A percentile compares a stretch with the other conserved stretches of the same genome.
These are phyloP conservation scores for Beauveria scarabaeidicola DNA, from an alignment of 2,329 filamentous ascomycete genomes.

Conservation along the genomic window DNA sequence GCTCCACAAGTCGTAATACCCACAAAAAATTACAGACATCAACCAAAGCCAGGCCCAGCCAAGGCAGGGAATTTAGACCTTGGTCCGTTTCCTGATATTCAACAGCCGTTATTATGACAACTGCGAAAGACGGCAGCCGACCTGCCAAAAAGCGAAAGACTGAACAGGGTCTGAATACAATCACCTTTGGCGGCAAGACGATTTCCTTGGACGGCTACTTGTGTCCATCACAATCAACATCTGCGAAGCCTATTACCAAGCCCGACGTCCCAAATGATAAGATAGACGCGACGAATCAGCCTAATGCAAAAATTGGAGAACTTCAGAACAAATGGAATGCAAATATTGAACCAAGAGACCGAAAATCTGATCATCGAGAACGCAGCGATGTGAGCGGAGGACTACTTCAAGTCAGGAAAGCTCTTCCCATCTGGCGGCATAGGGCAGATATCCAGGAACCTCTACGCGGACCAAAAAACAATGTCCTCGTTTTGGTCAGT, in stretches of 20 bases:
- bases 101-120: slow-evolving; percentile 16
- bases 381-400: slow-evolving; percentile 21
- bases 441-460: slow-evolving; percentile 59
- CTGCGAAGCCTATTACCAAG: slow-evolving; percentile 16
- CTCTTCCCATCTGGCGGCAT: slow-evolving; percentile 73
- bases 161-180: slow-evolving; percentile 23
- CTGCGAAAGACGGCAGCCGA: slow-evolving; percentile 18
- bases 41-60: not conserved
- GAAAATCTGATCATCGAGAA: slow-evolving; percentile 11
- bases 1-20: not conserved
- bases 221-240: slow-evolving; percentile 26
- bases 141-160: slow-evolving; percentile 32
- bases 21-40: not conserved
- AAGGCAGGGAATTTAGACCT: not conserved
- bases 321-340: not conserved
- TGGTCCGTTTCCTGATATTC: not conserved
- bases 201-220: slow-evolving; percentile 45
- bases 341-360: slow-evolving; percentile 1
- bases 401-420: slow-evolving; percentile 45
- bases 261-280: slow-evolving; percentile 4
- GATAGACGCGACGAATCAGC: not conserved
- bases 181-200: slow-evolving; percentile 39
- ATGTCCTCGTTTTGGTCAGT: slow-evolving; percentile 79
- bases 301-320: not conserved
- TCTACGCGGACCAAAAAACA: slow-evolving; percentile 45